Evolutionary conservation across 495 filamentous ascomycete genomes (phyloP).

Genomic region (Penicillium canariense): DNA sequence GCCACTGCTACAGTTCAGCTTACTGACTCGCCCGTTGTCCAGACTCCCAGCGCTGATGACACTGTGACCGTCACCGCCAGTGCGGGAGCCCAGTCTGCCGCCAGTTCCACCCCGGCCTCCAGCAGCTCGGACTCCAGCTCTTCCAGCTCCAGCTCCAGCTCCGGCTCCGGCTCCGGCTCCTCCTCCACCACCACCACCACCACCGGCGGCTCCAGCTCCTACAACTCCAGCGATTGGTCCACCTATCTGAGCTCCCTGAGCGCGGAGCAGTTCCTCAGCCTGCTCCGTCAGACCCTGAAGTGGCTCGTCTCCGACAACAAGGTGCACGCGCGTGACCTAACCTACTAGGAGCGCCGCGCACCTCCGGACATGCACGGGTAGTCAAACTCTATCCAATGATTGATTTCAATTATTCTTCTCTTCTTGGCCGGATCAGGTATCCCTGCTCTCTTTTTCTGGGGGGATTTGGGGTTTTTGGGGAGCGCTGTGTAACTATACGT

Average conservation of each 20-base stretch:
- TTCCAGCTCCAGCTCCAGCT: slow-evolving; percentile 5
- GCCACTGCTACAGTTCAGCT: slow-evolving; percentile 19
- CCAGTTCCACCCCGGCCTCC: slow-evolving; percentile 12
- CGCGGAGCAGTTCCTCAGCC: slow-evolving; percentile 35
- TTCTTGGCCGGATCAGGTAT: slow-evolving; percentile 18
- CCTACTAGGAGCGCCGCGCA: slow-evolving; percentile 16
- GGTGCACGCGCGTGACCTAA: slow-evolving; percentile 35
- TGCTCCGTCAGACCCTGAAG: slow-evolving; percentile 34
- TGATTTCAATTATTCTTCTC: slow-evolving; percentile 9
- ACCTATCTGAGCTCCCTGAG: slow-evolving; percentile 39
- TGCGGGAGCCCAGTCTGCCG: slow-evolving; percentile 21
- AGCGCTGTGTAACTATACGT: slow-evolving; percentile 17
- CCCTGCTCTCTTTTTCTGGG: slow-evolving; percentile 7
- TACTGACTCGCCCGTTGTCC: slow-evolving; percentile 23
- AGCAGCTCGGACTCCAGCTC: slow-evolving; percentile 4
- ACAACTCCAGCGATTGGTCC: slow-evolving; percentile 26
- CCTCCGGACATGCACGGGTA: slow-evolving; percentile 9
- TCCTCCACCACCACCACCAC: slow-evolving; percentile 4
- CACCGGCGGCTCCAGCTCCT: slow-evolving; percentile 8
- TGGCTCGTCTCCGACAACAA: slow-evolving; percentile 41
- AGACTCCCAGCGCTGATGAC: slow-evolving; percentile 21
- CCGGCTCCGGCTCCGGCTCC: slow-evolving; percentile 5
- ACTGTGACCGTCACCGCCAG: slow-evolving; percentile 21
- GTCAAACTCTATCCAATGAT: neutral
- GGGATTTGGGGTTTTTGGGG: slow-evolving; percentile 3